Percentiles rank a stretch among this genome's conserved stretches.
Conservation (phyloP, 129 eudicot species). For the Pulicaria dysenterica region DNA sequence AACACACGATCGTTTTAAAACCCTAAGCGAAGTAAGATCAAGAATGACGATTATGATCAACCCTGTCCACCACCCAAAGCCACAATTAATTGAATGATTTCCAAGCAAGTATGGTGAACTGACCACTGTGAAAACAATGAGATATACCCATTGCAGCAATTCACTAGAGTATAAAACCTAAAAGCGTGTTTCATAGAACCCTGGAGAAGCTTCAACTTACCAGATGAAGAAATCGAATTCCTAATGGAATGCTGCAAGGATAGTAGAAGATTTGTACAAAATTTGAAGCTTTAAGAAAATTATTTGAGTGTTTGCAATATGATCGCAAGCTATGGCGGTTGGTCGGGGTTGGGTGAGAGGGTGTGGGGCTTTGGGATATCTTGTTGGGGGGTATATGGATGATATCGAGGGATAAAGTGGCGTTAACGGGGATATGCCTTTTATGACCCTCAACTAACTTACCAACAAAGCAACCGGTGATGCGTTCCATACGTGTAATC, state of each 20-base stretch:
- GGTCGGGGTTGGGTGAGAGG: neutral
- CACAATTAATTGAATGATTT: neutral
- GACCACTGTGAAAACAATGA: neutral
- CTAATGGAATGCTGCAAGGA: conserved; percentile 11
- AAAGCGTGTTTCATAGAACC: conserved; percentile 10
- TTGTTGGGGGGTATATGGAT: neutral
- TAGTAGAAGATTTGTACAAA: neutral
- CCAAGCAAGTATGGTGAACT: neutral
- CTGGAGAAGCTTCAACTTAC: conserved; percentile 25
- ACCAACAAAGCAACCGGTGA: too few species aligned
- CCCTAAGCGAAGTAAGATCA: conserved; percentile 10
- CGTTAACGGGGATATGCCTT: too few species aligned
- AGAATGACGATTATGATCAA: neutral
- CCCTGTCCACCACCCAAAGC: conserved; percentile 6
- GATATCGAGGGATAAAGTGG: too few species aligned
- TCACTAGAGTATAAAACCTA: neutral
- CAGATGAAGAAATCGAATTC: neutral
- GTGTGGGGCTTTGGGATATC: conserved; percentile 21
- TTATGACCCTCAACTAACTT: too few species aligned
- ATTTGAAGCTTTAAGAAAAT: conserved; percentile 5
- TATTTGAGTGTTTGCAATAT: conserved; percentile 1
- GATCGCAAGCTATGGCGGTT: conserved; percentile 23
- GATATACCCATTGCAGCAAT: conserved; percentile 21
- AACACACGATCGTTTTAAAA: conserved; percentile 4
- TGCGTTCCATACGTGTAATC: too few species aligned